phyloP scores from a whole-genome alignment of 1,284 basidiomycete genomes.

The Apiotrichum siamense region DNA sequence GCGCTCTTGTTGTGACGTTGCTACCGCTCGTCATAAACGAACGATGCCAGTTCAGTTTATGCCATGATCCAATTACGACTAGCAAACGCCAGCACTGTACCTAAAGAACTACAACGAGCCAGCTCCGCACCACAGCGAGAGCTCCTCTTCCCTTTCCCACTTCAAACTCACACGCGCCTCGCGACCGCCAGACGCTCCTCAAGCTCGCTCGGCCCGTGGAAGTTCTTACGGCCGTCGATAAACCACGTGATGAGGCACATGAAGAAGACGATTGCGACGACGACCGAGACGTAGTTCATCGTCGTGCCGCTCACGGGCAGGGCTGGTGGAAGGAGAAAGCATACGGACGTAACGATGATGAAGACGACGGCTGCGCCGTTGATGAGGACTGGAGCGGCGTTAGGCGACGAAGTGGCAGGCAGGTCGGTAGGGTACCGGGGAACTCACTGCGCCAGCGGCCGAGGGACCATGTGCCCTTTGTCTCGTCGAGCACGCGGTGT shows the following conservation, averaged over 20 bases:
- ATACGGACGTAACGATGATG: conserved; percentile 47
- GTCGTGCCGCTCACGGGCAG: conserved; percentile 41
- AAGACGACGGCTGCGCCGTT: conserved; percentile 47
- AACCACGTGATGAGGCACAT: conserved; percentile 41
- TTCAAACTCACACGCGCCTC: not conserved
- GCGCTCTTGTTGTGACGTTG: too few relatives aligned
- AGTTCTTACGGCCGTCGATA: conserved; percentile 40
- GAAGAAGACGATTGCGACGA: conserved; percentile 31
- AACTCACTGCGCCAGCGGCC: conserved; percentile 40
- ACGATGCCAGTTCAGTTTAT: too few relatives aligned
- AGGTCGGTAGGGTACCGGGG: conserved; percentile 32
- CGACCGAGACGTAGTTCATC: conserved; percentile 50
- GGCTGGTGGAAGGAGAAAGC: conserved; percentile 52
- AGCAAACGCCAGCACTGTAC: too few relatives aligned
- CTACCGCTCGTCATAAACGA: too few relatives aligned
- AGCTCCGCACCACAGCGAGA: too few relatives aligned
- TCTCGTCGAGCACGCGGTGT: conserved; percentile 40
- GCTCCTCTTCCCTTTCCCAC: too few relatives aligned
- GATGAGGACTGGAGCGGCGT: conserved; percentile 32
- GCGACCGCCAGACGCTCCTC: conserved; percentile 9
- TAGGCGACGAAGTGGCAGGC: conserved; percentile 31
- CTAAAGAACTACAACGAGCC: too few relatives aligned
- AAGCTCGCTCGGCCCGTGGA: conserved; percentile 45
- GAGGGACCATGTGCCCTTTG: conserved; percentile 30
- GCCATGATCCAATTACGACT: too few relatives aligned